Conservation (phyloP, 208 protist genomes). For the Vickermania spadyakhi region DNA sequence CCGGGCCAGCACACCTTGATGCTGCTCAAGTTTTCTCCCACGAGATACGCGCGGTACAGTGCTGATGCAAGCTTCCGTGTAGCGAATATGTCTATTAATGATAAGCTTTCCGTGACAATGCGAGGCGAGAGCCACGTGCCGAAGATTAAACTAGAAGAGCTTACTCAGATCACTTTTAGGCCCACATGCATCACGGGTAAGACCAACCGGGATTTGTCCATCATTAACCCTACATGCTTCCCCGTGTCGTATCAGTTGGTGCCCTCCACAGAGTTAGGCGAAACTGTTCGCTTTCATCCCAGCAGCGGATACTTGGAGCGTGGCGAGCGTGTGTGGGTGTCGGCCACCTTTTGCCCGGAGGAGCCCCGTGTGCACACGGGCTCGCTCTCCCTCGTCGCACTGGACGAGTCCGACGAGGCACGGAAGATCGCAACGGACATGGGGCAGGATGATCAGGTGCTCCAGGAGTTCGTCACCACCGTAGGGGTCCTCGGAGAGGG, state of each 20-base stretch:
- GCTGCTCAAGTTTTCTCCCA: conserved; percentile 51
- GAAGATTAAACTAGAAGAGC: conserved; percentile 17
- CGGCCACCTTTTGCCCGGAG: conserved; percentile 49
- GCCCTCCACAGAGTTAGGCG: conserved; percentile 26
- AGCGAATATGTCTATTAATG: conserved; percentile 24
- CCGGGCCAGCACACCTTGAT: conserved; percentile 32
- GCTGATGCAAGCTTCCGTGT: conserved; percentile 22
- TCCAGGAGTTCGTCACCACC: conserved; percentile 19
- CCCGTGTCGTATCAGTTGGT: conserved; percentile 49
- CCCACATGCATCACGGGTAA: conserved; percentile 74
- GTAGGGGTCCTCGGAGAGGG: conserved; percentile 54
- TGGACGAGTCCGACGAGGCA: conserved; percentile 9
- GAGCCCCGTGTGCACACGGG: conserved; percentile 35
- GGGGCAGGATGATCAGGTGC: background rate
- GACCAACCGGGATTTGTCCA: conserved; percentile 18
- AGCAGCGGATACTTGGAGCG: conserved; percentile 42
- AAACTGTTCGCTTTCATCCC: conserved; percentile 53
- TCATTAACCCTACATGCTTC: conserved; percentile 78
- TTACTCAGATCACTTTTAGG: conserved; percentile 34
- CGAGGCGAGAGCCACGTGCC: conserved; percentile 42
- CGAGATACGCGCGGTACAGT: conserved; percentile 26
- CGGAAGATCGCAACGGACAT: background rate
- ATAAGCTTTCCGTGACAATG: conserved; percentile 31
- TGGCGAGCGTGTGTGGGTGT: conserved; percentile 26
- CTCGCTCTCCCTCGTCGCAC: conserved; percentile 38